These are phyloP conservation scores for Nothomitra cinnamomea DNA, from an alignment of 2,329 filamentous ascomycete species.

Conservation along the genomic window DNA sequence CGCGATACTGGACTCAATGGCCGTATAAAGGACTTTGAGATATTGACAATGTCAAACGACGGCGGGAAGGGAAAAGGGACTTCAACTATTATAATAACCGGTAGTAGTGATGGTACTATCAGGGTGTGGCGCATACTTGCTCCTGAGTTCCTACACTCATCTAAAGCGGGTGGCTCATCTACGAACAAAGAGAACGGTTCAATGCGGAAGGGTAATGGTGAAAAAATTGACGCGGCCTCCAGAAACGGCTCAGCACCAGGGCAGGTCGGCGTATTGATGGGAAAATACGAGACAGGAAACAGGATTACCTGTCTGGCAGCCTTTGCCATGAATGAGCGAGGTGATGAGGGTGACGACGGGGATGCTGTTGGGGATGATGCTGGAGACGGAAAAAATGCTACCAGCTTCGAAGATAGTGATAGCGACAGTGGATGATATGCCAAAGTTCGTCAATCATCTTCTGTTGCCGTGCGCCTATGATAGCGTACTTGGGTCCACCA, in stretches of 20 bases:
- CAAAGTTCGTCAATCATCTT: not conserved
- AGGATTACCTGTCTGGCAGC: constrained; percentile 77
- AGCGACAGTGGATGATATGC: not conserved
- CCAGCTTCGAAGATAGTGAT: not conserved
- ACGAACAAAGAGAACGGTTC: not conserved
- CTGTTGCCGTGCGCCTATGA: not conserved
- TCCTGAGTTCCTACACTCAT: constrained; percentile 16
- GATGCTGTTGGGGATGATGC: not conserved
- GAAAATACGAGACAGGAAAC: constrained; percentile 68
- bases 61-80: constrained; percentile 21
- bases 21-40: constrained; percentile 77
- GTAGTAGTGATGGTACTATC: constrained; percentile 73
- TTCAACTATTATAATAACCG: constrained; percentile 47
- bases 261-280: constrained; percentile 51
- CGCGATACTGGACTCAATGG: constrained; percentile 45
- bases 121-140: constrained; percentile 51
- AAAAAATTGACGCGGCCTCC: not conserved
- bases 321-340: constrained; percentile 50
- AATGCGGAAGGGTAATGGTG: not conserved
- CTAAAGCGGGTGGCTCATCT: constrained; percentile 10
- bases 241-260: not conserved
- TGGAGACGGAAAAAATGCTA: not conserved
- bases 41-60: constrained; percentile 29
- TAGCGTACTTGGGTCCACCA: too few species aligned
- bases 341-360: not conserved